Conservation (phyloP, 192 early-diverging fungal genomes). For the Gonapodya prolifera region DNA sequence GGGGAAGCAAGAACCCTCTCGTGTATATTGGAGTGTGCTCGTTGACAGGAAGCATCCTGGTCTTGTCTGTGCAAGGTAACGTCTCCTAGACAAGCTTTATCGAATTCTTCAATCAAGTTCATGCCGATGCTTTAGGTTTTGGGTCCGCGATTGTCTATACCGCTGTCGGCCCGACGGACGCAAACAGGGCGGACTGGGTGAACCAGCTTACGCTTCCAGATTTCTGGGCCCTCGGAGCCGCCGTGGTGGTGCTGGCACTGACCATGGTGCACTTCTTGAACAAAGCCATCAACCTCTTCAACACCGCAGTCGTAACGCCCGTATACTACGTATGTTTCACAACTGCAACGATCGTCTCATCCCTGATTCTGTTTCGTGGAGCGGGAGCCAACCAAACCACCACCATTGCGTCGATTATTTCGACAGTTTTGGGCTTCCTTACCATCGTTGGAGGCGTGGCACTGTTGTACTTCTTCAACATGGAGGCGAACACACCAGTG, state of each 20-base stretch:
- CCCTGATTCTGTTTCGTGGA: constrained; percentile 34
- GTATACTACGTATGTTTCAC: constrained; percentile 67
- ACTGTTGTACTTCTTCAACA: neutral
- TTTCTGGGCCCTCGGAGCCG: constrained; percentile 43
- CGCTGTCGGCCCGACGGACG: constrained; percentile 14
- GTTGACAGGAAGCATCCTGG: neutral
- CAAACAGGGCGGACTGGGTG: neutral
- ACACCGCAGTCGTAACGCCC: constrained; percentile 53
- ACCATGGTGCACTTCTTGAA: constrained; percentile 61
- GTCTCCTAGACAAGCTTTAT: neutral
- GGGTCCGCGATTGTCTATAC: constrained; percentile 42
- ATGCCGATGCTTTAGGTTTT: constrained; percentile 48
- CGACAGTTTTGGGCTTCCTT: neutral
- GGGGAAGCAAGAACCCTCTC: neutral
- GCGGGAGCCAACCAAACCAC: neutral
- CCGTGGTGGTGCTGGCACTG: constrained; percentile 35
- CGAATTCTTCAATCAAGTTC: constrained; percentile 5
- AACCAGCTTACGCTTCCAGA: constrained; percentile 55
- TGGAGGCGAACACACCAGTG: neutral
- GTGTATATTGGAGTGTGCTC: neutral
- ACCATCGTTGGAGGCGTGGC: neutral
- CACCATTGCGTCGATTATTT: neutral
- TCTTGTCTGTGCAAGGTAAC: neutral
- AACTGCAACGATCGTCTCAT: constrained; percentile 45
- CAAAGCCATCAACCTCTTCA: constrained; percentile 11